These are phyloP conservation scores for Arxiozyma bovina DNA, from an alignment of 1,139 yeast genomes.

Conservation along the genomic window DNA sequence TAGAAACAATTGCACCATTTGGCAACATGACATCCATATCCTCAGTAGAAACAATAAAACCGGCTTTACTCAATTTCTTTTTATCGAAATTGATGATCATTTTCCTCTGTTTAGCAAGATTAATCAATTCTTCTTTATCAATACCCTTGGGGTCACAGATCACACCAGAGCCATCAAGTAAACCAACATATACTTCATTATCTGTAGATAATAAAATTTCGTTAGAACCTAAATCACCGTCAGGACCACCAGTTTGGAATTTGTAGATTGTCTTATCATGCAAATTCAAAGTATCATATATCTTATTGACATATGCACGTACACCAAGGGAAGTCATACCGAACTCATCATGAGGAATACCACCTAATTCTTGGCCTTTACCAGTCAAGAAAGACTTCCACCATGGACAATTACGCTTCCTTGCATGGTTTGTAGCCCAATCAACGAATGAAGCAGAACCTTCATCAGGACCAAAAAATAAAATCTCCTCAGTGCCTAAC, in stretches of 20 bases:
- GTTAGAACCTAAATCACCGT: constrained; percentile 94
- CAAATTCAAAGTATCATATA: constrained; percentile 69
- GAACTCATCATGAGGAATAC: constrained; percentile 95
- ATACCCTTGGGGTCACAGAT: constrained; percentile 86
- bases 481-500: constrained; percentile 74
- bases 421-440: constrained; percentile 98
- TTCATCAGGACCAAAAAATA: constrained; percentile 97
- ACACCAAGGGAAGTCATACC: constrained; percentile 97
- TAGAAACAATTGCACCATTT: constrained; percentile 58
- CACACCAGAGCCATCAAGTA: constrained; percentile 95
- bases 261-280: constrained; percentile 56
- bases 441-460: constrained; percentile 93
- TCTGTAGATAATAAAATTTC: constrained; percentile 74
- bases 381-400: constrained; percentile 99
- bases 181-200: constrained; percentile 73
- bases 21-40: constrained; percentile 77
- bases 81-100: constrained; percentile 68
- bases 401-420: constrained; percentile 91
- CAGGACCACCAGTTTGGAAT: constrained; percentile 98
- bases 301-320: constrained; percentile 82
- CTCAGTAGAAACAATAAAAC: constrained; percentile 79
- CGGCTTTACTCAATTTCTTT: constrained; percentile 57
- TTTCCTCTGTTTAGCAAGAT: constrained; percentile 69
- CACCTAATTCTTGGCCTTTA: constrained; percentile 84
- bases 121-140: constrained; percentile 64